Evolutionary conservation across 345 rosid species (phyloP).

Genomic region (Microthlaspi erraticum): DNA sequence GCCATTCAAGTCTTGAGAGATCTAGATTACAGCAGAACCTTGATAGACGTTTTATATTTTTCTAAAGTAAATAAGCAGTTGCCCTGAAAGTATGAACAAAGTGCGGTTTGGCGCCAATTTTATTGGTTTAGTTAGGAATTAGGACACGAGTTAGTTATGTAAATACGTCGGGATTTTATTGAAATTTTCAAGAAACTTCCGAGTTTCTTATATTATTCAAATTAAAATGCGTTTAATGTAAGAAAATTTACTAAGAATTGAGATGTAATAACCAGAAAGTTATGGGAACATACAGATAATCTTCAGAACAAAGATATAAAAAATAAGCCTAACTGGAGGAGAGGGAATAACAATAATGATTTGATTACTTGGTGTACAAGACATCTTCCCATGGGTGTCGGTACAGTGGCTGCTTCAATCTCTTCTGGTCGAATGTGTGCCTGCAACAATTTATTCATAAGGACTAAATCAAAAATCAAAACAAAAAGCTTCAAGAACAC

Average conservation of each 20-base stretch:
- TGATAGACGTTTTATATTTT: too few species aligned
- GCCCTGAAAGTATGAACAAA: too few species aligned
- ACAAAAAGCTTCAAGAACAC: neutral
- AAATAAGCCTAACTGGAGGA: neutral
- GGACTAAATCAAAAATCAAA: neutral
- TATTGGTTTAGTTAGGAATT: neutral
- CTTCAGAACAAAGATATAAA: neutral
- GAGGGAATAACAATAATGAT: neutral
- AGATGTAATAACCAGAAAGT: constrained; percentile 9
- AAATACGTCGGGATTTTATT: neutral
- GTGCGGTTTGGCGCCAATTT: too few species aligned
- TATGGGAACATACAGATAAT: neutral
- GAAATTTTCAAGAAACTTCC: neutral
- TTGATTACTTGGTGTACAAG: constrained; percentile 80
- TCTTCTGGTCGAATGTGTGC: constrained; percentile 96
- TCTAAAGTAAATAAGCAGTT: too few species aligned
- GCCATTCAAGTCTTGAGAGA: too few species aligned
- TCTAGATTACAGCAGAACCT: too few species aligned
- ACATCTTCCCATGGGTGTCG: constrained; percentile 99
- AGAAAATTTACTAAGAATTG: neutral
- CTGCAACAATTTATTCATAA: constrained; percentile 44
- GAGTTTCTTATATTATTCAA: neutral
- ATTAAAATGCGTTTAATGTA: neutral
- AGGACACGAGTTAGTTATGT: neutral
- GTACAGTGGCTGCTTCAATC: constrained; percentile 93